Evolutionary conservation across 2,329 filamentous ascomycete species (phyloP).

Genomic region (Aspergillus hiratsukae): DNA sequence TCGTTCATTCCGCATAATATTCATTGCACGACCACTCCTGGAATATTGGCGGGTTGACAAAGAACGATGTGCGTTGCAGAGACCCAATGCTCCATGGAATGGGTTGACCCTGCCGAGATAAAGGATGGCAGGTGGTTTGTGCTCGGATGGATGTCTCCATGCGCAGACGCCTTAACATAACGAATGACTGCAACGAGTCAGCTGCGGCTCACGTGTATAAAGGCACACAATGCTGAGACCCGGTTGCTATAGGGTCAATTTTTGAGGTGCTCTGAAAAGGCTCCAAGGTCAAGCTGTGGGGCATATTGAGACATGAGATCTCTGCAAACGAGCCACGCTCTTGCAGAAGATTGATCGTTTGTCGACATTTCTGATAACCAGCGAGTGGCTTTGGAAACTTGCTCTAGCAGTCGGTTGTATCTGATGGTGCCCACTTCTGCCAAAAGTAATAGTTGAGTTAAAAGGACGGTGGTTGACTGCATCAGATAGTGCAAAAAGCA

Average conservation of each 20-base stretch:
- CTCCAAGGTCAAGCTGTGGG: constrained; percentile 6
- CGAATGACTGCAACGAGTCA: neutral
- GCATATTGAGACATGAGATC: constrained; percentile 22
- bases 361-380: constrained; percentile 36
- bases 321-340: constrained; percentile 31
- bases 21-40: neutral
- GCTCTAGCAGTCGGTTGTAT: constrained; percentile 21
- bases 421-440: constrained; percentile 27
- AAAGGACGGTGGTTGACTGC: constrained; percentile 35
- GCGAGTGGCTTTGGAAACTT: constrained; percentile 30
- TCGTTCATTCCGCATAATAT: neutral
- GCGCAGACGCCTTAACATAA: neutral
- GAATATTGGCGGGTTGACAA: no score
- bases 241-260: neutral
- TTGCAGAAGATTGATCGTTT: constrained; percentile 29
- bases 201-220: neutral
- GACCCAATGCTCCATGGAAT: neutral
- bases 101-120: neutral
- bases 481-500: constrained; percentile 39
- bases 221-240: neutral
- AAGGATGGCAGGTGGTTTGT: neutral
- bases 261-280: neutral
- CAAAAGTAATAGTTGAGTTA: constrained; percentile 33
- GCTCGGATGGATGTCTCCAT: neutral
- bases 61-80: no score